These are phyloP conservation scores for Saccharomyces kudriavzevii DNA, from an alignment of 805 yeast genomes.

Conservation along the genomic window DNA sequence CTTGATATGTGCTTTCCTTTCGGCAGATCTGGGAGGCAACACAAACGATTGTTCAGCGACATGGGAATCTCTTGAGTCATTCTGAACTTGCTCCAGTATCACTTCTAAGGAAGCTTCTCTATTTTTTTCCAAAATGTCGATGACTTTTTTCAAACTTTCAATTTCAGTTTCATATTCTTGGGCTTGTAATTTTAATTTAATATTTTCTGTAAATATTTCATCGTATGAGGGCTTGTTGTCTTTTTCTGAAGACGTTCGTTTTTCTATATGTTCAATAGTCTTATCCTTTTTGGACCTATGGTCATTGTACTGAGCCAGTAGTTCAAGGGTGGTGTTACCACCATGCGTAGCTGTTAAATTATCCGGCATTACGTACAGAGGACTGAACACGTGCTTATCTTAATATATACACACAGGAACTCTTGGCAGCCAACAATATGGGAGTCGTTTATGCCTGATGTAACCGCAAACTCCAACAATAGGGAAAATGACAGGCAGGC, in stretches of 20 bases:
- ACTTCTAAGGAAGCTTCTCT: conserved; percentile 6
- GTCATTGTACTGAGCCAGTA: conserved; percentile 25
- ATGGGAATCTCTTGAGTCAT: not conserved
- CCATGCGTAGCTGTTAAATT: conserved; percentile 4
- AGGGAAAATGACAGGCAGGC: not conserved
- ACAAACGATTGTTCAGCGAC: conserved; percentile 8
- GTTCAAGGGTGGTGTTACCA: conserved; percentile 57
- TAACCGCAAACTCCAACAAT: not conserved
- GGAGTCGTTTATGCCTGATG: not conserved
- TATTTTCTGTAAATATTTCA: conserved; percentile 26
- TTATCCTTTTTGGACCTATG: conserved; percentile 24
- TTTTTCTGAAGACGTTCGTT: conserved; percentile 7
- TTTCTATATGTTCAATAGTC: conserved; percentile 23
- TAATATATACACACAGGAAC: not conserved
- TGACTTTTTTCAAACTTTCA: conserved; percentile 10
- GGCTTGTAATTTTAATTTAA: conserved; percentile 19
- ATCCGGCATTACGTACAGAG: not conserved
- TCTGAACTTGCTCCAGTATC: conserved; percentile 2
- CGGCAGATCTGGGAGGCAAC: conserved; percentile 36
- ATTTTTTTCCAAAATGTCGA: conserved; percentile 7
- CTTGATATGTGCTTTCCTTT: conserved; percentile 24
- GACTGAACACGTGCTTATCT: not conserved
- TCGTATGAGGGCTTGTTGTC: conserved; percentile 21
- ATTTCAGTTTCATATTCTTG: conserved; percentile 23
- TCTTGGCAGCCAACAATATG: not conserved